Evolutionary conservation across 1,284 basidiomycete species (phyloP).

Genomic region (Tilletiopsis washingtonensis): DNA sequence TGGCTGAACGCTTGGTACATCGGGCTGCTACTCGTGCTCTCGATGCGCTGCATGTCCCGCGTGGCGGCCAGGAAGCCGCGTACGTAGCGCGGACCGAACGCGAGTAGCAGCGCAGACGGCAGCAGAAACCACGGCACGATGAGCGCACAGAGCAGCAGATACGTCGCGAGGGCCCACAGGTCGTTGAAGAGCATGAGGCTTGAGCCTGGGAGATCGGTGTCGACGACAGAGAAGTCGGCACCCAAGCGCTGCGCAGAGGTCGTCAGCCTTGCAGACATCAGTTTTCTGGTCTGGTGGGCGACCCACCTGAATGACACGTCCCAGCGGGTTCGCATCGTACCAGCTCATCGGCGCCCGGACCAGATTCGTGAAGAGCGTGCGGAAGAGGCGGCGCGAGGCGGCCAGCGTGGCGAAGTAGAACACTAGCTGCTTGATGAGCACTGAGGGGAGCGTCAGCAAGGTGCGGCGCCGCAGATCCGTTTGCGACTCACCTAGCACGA

Average conservation of each 20-base stretch:
- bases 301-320: too few species aligned
- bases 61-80: constrained; percentile 30
- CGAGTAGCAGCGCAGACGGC: constrained; percentile 18
- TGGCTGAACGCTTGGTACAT: constrained; percentile 39
- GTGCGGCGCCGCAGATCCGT: too few species aligned
- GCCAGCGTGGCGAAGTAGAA: constrained; percentile 19
- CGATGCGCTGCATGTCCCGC: constrained; percentile 44
- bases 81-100: constrained; percentile 27
- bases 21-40: constrained; percentile 41
- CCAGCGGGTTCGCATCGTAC: constrained; percentile 40
- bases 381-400: constrained; percentile 29
- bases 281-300: too few species aligned
- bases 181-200: constrained; percentile 24
- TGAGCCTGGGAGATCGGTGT: constrained; percentile 32
- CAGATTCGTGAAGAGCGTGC: constrained; percentile 27
- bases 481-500: too few species aligned
- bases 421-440: constrained; percentile 13
- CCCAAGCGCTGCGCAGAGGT: constrained; percentile 43
- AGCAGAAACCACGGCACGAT: constrained; percentile 37
- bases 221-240: constrained; percentile 37
- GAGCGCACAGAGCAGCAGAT: background rate
- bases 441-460: too few species aligned
- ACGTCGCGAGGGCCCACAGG: background rate
- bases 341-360: constrained; percentile 34
- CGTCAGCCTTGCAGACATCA: too few species aligned